A percentile compares a stretch with the other conserved stretches of the same genome.
These are phyloP conservation scores for Talaromyces amestolkiae DNA, from an alignment of 2,329 filamentous ascomycete species.

Conservation along the genomic window DNA sequence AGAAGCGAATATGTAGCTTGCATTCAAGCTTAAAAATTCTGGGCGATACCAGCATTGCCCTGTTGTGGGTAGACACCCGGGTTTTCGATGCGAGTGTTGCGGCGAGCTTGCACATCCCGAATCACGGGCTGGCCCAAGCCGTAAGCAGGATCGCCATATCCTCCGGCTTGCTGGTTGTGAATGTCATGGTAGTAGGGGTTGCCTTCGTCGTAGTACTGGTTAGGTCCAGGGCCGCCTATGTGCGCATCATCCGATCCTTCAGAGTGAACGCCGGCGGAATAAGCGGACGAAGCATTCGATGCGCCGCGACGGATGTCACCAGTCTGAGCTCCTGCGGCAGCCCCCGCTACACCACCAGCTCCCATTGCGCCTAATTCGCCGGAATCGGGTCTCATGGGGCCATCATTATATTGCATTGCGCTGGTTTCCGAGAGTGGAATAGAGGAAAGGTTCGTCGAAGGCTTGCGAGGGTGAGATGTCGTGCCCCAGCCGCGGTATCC, in stretches of 20 bases:
- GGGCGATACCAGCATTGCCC: constrained; percentile 85
- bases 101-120: constrained; percentile 83
- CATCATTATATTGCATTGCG: constrained; percentile 61
- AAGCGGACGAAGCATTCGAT: constrained; percentile 94
- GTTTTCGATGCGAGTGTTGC: constrained; percentile 93
- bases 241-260: constrained; percentile 58
- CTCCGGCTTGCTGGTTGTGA: constrained; percentile 45
- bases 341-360: constrained; percentile 68
- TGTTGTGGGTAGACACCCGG: constrained; percentile 85
- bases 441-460: constrained; percentile 81
- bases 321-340: constrained; percentile 62
- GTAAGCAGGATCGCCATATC: constrained; percentile 57
- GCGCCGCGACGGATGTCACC: constrained; percentile 79
- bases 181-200: constrained; percentile 55
- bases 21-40: constrained; percentile 71
- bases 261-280: constrained; percentile 77
- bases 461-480: constrained; percentile 73
- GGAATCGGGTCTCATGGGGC: constrained; percentile 55
- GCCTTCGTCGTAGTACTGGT: constrained; percentile 52
- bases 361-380: constrained; percentile 81
- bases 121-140: constrained; percentile 71
- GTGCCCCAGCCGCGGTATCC: constrained; percentile 96
- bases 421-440: constrained; percentile 70
- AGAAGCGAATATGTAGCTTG: not conserved
- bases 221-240: constrained; percentile 45